A percentile compares a stretch with the other conserved stretches of the same genome.
These are phyloP conservation scores for Didymellaceae sp. DNA, from an alignment of 2,329 filamentous ascomycete genomes.

Conservation along the genomic window DNA sequence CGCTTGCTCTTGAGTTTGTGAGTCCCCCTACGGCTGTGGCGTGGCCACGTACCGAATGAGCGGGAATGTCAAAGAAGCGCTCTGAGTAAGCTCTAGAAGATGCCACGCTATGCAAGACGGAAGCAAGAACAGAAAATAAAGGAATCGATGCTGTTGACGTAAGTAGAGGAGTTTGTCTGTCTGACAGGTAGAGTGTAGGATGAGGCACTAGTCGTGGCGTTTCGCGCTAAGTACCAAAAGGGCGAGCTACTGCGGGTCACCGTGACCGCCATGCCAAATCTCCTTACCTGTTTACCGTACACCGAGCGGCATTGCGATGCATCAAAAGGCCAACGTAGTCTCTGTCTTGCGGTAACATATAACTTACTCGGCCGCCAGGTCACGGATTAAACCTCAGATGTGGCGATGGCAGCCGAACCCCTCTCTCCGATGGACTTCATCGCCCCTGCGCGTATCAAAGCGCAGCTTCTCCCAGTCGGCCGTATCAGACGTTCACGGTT, in stretches of 20 bases:
- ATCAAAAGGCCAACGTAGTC: slow-evolving; percentile 12
- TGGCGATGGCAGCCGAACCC: slow-evolving; percentile 84
- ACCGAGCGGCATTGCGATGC: slow-evolving; percentile 25
- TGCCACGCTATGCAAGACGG: slow-evolving; percentile 41
- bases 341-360: slow-evolving; percentile 28
- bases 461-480: slow-evolving; percentile 84
- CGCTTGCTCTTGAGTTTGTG: too few species aligned
- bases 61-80: slow-evolving; percentile 28
- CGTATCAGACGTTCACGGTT: slow-evolving; percentile 85
- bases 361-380: slow-evolving; percentile 26
- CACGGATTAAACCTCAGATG: slow-evolving; percentile 47
- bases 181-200: slow-evolving; percentile 8
- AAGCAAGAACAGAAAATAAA: slow-evolving; percentile 16
- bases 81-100: slow-evolving; percentile 28
- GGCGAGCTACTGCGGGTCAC: slow-evolving; percentile 13
- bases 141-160: slow-evolving; percentile 8
- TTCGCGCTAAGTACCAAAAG: slow-evolving; percentile 13
- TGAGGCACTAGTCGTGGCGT: slow-evolving; percentile 16
- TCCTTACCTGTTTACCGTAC: slow-evolving; percentile 26
- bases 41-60: slow-evolving; percentile 24
- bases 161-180: neutral
- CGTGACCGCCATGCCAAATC: slow-evolving; percentile 33
- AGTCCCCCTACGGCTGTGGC: slow-evolving; percentile 33
- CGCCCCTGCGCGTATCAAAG: slow-evolving; percentile 88
- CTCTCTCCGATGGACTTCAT: slow-evolving; percentile 72